A percentile compares a stretch with the other conserved stretches of the same genome.
Conservation (phyloP, 2,329 filamentous ascomycete genomes). For the Epichloe aotearoae region DNA sequence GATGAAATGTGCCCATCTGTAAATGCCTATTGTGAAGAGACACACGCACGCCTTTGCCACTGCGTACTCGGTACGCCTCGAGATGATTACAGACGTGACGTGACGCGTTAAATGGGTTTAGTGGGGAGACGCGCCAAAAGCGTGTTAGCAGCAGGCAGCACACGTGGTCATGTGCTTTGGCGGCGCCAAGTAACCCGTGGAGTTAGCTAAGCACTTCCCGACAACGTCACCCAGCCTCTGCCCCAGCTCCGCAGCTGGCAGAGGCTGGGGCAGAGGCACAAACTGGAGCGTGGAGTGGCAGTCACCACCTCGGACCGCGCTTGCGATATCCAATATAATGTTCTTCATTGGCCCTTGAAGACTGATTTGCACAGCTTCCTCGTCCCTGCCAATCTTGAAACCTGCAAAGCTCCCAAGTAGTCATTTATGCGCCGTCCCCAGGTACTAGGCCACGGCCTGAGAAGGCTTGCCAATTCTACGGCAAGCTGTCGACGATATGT, state of each 20-base stretch:
- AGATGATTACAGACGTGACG: not conserved
- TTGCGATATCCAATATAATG: too few relatives aligned
- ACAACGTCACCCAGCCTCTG: constrained; percentile 9
- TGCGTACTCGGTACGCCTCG: not conserved
- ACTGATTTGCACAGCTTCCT: too few relatives aligned
- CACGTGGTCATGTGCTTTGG: constrained; percentile 25
- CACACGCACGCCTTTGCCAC: not conserved
- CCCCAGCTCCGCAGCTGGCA: too few relatives aligned
- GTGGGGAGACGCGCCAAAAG: constrained; percentile 25
- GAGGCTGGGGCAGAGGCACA: too few relatives aligned
- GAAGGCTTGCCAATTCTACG: constrained; percentile 18
- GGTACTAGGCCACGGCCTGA: constrained; percentile 24
- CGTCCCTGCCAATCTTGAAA: not conserved
- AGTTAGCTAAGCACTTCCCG: not conserved
- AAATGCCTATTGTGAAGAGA: not conserved
- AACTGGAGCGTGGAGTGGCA: not conserved
- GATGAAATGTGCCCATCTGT: constrained; percentile 3
- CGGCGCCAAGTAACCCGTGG: not conserved
- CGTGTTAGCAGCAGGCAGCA: constrained; percentile 20
- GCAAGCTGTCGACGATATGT: constrained; percentile 27
- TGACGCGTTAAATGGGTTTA: not conserved
- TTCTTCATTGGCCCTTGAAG: too few relatives aligned
- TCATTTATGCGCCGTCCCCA: constrained; percentile 26
- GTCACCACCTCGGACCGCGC: not conserved
- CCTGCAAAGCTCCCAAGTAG: not conserved